Conservation (phyloP, 2,329 filamentous ascomycete species). For the Penicillium sp. region DNA sequence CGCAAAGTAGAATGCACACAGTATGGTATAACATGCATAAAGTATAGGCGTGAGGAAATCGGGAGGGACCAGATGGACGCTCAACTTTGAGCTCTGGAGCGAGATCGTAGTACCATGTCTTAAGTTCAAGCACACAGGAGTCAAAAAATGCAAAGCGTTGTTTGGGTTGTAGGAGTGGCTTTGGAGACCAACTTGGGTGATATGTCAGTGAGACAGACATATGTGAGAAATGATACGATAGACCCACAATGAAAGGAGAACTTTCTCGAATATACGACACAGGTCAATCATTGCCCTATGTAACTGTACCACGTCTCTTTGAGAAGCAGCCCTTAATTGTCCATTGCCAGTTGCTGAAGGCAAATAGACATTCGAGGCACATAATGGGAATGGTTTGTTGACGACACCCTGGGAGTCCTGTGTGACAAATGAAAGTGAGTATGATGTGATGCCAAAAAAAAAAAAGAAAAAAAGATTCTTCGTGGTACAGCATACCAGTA, state of each 20-base stretch:
- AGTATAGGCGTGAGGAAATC: constrained; percentile 32
- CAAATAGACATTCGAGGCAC: constrained; percentile 7
- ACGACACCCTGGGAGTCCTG: constrained; percentile 35
- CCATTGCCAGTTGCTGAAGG: constrained; percentile 19
- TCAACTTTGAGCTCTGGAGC: constrained; percentile 32
- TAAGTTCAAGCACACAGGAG: constrained; percentile 33
- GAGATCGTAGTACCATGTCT: constrained; percentile 38
- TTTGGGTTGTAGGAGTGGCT: constrained; percentile 20
- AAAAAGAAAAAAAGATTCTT: too few species aligned
- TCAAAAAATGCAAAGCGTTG: constrained; percentile 31
- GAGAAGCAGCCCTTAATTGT: constrained; percentile 17
- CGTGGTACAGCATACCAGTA: constrained; percentile 29
- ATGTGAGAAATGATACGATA: neutral
- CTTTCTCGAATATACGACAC: constrained; percentile 34
- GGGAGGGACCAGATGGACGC: constrained; percentile 15
- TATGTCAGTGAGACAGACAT: neutral
- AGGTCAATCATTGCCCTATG: constrained; percentile 29
- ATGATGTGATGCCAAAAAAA: neutral
- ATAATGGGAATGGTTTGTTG: constrained; percentile 24
- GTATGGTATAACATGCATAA: constrained; percentile 40
- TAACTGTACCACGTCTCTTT: constrained; percentile 18
- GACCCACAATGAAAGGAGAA: constrained; percentile 31
- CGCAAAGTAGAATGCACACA: constrained; percentile 32
- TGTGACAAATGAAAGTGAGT: neutral
- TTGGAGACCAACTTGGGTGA: constrained; percentile 31